These are phyloP conservation scores for Cladosporium halotolerans DNA, from an alignment of 2,329 filamentous ascomycete species.

Conservation along the genomic window DNA sequence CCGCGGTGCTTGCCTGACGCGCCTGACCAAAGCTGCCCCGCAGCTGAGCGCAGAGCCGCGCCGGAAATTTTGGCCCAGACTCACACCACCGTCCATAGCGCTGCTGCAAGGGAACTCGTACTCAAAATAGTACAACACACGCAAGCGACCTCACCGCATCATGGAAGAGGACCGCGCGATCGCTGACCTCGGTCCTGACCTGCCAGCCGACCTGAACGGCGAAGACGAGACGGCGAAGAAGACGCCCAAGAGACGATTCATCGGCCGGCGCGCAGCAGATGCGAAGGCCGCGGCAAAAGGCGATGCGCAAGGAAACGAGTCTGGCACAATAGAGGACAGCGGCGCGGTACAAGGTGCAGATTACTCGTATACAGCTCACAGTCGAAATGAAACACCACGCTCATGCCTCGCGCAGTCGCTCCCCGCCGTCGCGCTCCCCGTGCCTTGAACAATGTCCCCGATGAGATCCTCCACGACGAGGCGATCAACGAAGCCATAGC, in stretches of 20 bases:
- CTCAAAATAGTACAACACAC: too few species aligned
- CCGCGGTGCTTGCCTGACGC: not conserved
- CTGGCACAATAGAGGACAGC: constrained; percentile 51
- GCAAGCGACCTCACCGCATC: not conserved
- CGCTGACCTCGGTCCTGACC: constrained; percentile 63
- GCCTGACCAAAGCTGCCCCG: not conserved
- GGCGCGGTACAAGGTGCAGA: constrained; percentile 62
- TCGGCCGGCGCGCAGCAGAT: constrained; percentile 70
- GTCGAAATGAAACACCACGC: not conserved
- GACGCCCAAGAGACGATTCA: constrained; percentile 86
- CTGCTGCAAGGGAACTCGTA: too few species aligned
- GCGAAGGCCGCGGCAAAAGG: constrained; percentile 49
- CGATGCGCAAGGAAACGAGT: constrained; percentile 33
- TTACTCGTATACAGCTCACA: not conserved
- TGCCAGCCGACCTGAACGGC: constrained; percentile 56
- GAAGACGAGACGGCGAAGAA: constrained; percentile 46
- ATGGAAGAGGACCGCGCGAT: constrained; percentile 74
- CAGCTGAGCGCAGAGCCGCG: not conserved
- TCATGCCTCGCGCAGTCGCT: constrained; percentile 48
- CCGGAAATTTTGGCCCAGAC: not conserved
- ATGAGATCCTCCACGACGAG: constrained; percentile 76
- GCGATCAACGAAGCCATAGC: constrained; percentile 82
- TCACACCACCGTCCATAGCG: not conserved
- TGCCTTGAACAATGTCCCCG: constrained; percentile 84
- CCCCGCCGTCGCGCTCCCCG: constrained; percentile 67